phyloP scores from a whole-genome alignment of 768 basidiomycete genomes.

The Tephrocybe sp. region DNA sequence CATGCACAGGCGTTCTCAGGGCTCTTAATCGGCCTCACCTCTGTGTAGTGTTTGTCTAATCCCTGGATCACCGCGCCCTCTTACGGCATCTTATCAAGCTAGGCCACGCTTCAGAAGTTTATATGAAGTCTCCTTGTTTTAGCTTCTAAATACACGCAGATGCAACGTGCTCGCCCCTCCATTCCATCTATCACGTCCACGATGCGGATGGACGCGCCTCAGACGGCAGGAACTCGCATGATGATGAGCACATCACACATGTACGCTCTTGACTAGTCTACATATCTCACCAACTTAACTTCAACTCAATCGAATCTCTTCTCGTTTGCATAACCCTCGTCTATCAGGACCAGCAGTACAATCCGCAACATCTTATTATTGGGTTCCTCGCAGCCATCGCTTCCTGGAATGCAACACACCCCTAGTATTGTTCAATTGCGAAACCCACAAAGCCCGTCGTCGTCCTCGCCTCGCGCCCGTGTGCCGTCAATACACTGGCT shows the following conservation, averaged over 20 bases:
- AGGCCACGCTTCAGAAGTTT: not conserved
- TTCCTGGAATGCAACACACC: slow-evolving; percentile 19
- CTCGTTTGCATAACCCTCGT: not conserved
- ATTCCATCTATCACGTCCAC: slow-evolving; percentile 8
- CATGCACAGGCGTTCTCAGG: too few relatives aligned
- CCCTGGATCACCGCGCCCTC: not conserved
- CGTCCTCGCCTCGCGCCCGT: slow-evolving; percentile 22
- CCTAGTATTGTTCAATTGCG: slow-evolving; percentile 25
- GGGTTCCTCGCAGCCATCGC: not conserved
- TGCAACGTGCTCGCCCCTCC: slow-evolving; percentile 13
- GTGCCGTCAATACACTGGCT: slow-evolving; percentile 64
- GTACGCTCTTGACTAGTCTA: slow-evolving; percentile 20
- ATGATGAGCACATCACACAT: slow-evolving; percentile 17
- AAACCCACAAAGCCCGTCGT: slow-evolving; percentile 19
- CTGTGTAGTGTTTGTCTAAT: too few relatives aligned
- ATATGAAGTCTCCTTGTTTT: slow-evolving; percentile 1
- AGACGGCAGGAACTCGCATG: slow-evolving; percentile 14
- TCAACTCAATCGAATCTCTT: slow-evolving; percentile 12
- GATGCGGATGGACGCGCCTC: slow-evolving; percentile 16
- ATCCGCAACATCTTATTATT: slow-evolving; percentile 8
- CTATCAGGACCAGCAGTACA: slow-evolving; percentile 6
- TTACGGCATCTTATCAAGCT: not conserved
- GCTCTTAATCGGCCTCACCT: too few relatives aligned
- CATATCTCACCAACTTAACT: slow-evolving; percentile 17
- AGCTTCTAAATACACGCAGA: slow-evolving; percentile 9